Evolutionary conservation across 306 rosid genomes (phyloP), one percentile per base, ranked within the genome.

Genomic region (Hippophae gyantsensis): DNA sequence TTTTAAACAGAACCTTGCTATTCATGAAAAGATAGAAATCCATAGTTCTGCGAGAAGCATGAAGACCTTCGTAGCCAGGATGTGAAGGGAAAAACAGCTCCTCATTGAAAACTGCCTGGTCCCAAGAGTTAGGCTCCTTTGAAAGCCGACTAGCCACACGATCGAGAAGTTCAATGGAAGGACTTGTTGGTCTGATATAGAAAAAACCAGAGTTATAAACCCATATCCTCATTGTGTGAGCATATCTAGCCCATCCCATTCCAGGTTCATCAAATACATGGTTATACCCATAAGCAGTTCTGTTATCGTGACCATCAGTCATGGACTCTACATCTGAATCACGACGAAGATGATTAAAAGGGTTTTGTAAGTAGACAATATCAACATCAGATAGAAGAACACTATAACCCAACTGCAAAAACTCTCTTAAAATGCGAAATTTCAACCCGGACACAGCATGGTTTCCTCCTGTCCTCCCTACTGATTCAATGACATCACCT

Each of bases 161-260:
- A 73, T 92, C 98, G 78, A 85, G 62, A 48, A 92, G 92, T 71
- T 87, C 96, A 7, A 90, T 84, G 6, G 97, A 76, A 61, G 97
- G 90, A 75, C 84, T 70, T 48, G 97, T 87, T 1, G 97, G 94
- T 76, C 97, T 72, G 54, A 90, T 84, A 50, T 74, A 90, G 84
- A 90, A 90, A 82, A 90, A 90, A 63, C 97, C 97, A 3, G 95
- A 90, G 85, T 90, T 90, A 66, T 43, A 84, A 61, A 87, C 97
- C 97, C 97, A 90, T n/a, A 84, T 81, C 61, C 95, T 74, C 95
- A 87, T 87, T 0, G 97, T 90, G 60, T 87, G 95, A 10, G 95
- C 95, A 52, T 42, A 87, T 52, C 95, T 81, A 41, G 95, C 90
- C 97, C 97, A 90, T 32, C 97, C 95, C 97, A 90, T 90, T 6